Conservation (phyloP, 2,329 filamentous ascomycete genomes). For the Cordyceps militaris region DNA sequence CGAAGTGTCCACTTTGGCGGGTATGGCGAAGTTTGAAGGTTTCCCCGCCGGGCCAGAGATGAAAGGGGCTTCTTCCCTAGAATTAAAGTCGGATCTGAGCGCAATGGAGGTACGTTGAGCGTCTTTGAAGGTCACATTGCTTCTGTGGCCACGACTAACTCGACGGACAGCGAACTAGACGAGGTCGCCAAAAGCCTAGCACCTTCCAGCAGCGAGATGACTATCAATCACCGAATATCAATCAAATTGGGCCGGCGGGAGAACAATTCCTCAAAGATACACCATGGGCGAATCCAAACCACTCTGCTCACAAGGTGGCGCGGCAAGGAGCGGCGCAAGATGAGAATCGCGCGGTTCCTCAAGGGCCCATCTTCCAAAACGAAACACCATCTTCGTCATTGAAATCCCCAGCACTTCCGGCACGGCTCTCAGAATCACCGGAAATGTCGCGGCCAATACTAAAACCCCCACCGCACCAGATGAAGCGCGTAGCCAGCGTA, state of each 20-base stretch:
- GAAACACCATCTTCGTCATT: neutral
- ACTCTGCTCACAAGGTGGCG: slow-evolving; percentile 56
- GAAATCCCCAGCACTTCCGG: slow-evolving; percentile 22
- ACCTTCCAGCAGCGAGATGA: slow-evolving; percentile 37
- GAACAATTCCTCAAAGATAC: slow-evolving; percentile 86
- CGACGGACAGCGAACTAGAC: slow-evolving; percentile 26
- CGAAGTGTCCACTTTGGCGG: slow-evolving; percentile 85
- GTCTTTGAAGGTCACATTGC: neutral
- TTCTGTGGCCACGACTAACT: neutral
- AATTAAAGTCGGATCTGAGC: slow-evolving; percentile 80
- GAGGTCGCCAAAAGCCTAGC: slow-evolving; percentile 30
- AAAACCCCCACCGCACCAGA: slow-evolving; percentile 25
- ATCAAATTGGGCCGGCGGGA: slow-evolving; percentile 57
- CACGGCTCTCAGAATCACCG: slow-evolving; percentile 34
- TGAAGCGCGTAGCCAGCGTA: slow-evolving; percentile 28
- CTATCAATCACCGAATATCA: slow-evolving; percentile 41
- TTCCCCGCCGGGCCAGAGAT: slow-evolving; percentile 93
- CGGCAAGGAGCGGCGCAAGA: slow-evolving; percentile 23
- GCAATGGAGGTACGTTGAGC: slow-evolving; percentile 65
- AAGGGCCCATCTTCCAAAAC: slow-evolving; percentile 10
- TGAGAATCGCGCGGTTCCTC: slow-evolving; percentile 5
- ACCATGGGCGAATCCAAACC: slow-evolving; percentile 86
- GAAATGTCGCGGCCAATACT: slow-evolving; percentile 34
- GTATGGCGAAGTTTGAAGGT: slow-evolving; percentile 88
- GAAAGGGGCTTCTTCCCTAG: slow-evolving; percentile 59